phyloP scores from a whole-genome alignment of 495 filamentous ascomycete species.

The Lepraria neglecta region DNA sequence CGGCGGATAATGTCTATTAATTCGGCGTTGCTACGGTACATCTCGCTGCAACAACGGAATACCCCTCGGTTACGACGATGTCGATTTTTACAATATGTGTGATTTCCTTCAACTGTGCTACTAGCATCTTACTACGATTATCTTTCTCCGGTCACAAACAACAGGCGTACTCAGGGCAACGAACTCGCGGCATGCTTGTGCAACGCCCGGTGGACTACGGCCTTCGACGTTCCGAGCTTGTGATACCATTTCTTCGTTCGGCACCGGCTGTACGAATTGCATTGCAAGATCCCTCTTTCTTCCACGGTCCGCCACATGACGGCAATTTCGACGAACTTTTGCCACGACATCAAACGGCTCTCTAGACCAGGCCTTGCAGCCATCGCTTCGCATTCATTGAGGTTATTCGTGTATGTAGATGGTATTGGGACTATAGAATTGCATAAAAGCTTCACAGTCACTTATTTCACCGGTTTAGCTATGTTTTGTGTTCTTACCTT shows the following conservation, averaged over 20 bases:
- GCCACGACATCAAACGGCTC: slow-evolving; percentile 3
- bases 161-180: slow-evolving; percentile 5
- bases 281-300: background rate
- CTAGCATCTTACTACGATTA: slow-evolving; percentile 3
- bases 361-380: slow-evolving; percentile 1
- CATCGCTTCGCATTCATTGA: slow-evolving; percentile 11
- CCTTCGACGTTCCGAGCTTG: background rate
- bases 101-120: background rate
- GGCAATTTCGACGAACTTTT: background rate
- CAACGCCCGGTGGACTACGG: background rate
- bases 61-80: slow-evolving; percentile 5
- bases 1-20: slow-evolving; percentile 17
- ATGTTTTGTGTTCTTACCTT: background rate
- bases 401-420: slow-evolving; percentile 15
- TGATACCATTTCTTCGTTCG: slow-evolving; percentile 2
- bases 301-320: background rate
- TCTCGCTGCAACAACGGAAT: slow-evolving; percentile 7
- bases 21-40: slow-evolving; percentile 16
- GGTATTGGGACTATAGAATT: slow-evolving; percentile 19
- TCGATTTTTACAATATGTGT: background rate
- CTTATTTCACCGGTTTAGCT: background rate
- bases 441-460: slow-evolving; percentile 10
- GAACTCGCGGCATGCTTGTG: background rate
- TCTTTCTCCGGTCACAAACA: background rate
- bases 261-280: slow-evolving; percentile 5